Conservation (phyloP, 257 asterid species). For the Eustoma russellianum region DNA sequence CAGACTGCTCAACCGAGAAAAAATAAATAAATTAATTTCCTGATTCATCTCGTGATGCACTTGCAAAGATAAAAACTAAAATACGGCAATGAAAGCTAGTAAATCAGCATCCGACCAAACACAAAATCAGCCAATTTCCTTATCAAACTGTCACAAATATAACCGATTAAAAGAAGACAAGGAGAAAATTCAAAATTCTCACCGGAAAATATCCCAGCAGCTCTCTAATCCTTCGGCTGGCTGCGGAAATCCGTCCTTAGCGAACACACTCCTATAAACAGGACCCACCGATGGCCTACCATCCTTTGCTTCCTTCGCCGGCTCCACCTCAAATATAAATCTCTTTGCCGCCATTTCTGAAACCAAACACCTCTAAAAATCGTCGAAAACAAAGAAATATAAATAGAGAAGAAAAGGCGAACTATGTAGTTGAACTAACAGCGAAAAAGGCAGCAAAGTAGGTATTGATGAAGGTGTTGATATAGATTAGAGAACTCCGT, state of each 20-base stretch:
- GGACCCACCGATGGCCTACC: conserved; percentile 81
- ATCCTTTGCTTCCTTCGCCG: conserved; percentile 53
- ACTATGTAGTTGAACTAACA: too few relatives aligned
- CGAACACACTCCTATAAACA: conserved; percentile 58
- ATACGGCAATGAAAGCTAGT: too few relatives aligned
- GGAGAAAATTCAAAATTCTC: conserved; percentile 10
- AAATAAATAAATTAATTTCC: too few relatives aligned
- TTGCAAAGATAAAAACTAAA: too few relatives aligned
- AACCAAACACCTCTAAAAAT: background rate
- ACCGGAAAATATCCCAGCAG: conserved; percentile 97
- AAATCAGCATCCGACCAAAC: too few relatives aligned
- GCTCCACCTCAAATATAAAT: conserved; percentile 58
- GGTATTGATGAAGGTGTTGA: too few relatives aligned
- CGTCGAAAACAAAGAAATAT: too few relatives aligned
- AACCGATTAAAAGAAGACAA: background rate
- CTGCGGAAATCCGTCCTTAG: conserved; percentile 70
- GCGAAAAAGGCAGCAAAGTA: too few relatives aligned
- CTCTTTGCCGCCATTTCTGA: conserved; percentile 37
- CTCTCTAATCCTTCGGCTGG: conserved; percentile 59
- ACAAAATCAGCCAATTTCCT: background rate
- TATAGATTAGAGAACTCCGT: too few relatives aligned
- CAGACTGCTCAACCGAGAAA: too few relatives aligned
- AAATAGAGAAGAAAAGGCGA: too few relatives aligned
- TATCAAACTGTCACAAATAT: conserved; percentile 1
- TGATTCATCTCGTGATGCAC: background rate